Evolutionary conservation across 306 rosid species (phyloP).

Genomic region (Quillaja saponaria): DNA sequence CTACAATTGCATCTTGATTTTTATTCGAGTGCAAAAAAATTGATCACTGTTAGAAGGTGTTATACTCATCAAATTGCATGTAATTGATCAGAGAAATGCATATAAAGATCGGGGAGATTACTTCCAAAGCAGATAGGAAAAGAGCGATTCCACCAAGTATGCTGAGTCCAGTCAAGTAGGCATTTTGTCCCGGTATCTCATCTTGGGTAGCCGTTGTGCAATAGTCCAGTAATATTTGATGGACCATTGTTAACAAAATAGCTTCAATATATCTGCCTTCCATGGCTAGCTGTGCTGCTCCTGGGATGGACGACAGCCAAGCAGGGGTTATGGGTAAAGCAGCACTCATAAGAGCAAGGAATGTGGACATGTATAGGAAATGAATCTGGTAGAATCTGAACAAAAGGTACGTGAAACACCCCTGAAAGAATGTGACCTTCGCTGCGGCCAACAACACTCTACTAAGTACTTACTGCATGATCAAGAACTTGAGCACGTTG

Average conservation of each 20-base stretch:
- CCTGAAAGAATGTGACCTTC: slow-evolving; percentile 41
- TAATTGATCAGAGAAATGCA: background rate
- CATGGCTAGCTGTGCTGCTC: slow-evolving; percentile 36
- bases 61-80: too few species aligned
- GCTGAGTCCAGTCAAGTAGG: slow-evolving; percentile 46
- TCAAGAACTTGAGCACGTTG: slow-evolving; percentile 46
- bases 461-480: slow-evolving; percentile 41
- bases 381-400: slow-evolving; percentile 42
- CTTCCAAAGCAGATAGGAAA: slow-evolving; percentile 29
- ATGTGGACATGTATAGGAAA: slow-evolving; percentile 40
- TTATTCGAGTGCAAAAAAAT: too few species aligned
- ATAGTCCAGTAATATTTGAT: slow-evolving; percentile 41
- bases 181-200: slow-evolving; percentile 48
- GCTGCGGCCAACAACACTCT: slow-evolving; percentile 42
- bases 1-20: too few species aligned
- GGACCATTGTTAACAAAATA: slow-evolving; percentile 32
- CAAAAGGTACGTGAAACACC: slow-evolving; percentile 41
- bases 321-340: slow-evolving; percentile 35
- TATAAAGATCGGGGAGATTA: background rate
- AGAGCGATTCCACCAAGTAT: slow-evolving; percentile 47
- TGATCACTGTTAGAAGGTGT: too few species aligned
- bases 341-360: slow-evolving; percentile 39
- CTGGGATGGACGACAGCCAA: slow-evolving; percentile 36
- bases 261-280: slow-evolving; percentile 40
- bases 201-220: slow-evolving; percentile 42